These are phyloP conservation scores for Ceratobasidium sp. DNA, from an alignment of 1,284 basidiomycete genomes.

Conservation along the genomic window DNA sequence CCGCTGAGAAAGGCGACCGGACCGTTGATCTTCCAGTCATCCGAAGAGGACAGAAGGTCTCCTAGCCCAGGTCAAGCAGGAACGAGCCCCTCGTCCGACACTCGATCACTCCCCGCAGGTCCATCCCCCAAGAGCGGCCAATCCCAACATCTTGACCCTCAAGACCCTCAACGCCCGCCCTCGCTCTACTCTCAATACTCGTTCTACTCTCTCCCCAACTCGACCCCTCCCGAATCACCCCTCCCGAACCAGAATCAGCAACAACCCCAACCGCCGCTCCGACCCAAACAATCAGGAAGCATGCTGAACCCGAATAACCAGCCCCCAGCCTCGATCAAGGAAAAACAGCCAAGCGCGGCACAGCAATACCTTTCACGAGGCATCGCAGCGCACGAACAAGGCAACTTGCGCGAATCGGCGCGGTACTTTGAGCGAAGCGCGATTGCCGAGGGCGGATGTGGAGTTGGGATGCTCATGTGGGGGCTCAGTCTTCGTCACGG, in stretches of 20 bases:
- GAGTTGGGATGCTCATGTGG: constrained; percentile 92
- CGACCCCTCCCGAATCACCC: constrained; percentile 32
- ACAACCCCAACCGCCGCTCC: background rate
- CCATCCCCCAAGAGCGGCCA: background rate
- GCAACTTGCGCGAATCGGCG: constrained; percentile 76
- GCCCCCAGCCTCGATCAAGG: background rate
- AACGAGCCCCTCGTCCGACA: background rate
- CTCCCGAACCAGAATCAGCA: background rate
- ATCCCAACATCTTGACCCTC: constrained; percentile 12
- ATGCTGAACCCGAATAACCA: constrained; percentile 11
- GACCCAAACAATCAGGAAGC: constrained; percentile 29
- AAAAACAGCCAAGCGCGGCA: constrained; percentile 32
- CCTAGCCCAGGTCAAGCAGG: constrained; percentile 3
- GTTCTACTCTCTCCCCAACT: constrained; percentile 27
- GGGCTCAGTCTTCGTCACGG: constrained; percentile 87
- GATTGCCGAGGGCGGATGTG: constrained; percentile 77
- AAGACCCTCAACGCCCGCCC: constrained; percentile 4
- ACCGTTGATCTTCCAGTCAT: constrained; percentile 20
- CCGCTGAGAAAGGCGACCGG: constrained; percentile 27
- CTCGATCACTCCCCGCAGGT: background rate
- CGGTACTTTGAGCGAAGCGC: constrained; percentile 82
- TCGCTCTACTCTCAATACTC: constrained; percentile 38
- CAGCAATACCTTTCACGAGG: constrained; percentile 75
- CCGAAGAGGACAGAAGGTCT: constrained; percentile 1
- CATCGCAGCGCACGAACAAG: constrained; percentile 81